phyloP scores from a whole-genome alignment of 1,284 basidiomycete species.

The Sporisorium graminicola region DNA sequence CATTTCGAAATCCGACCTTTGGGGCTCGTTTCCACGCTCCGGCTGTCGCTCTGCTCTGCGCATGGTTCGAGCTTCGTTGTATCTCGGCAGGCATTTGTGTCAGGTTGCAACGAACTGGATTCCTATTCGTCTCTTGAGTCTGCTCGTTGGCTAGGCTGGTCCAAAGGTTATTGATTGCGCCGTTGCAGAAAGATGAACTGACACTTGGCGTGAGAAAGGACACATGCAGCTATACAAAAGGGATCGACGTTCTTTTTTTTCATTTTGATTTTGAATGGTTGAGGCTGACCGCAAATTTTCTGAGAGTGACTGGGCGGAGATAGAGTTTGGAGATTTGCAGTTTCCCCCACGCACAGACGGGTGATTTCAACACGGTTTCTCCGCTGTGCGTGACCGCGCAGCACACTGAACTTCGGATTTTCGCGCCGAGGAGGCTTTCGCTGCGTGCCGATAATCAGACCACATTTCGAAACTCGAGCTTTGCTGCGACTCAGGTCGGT shows the following conservation, averaged over 20 bases:
- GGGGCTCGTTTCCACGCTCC: no score
- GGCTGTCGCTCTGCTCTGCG: background rate
- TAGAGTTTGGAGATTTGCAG: no score
- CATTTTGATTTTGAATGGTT: background rate
- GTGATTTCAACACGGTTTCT: background rate
- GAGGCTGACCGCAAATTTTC: no score
- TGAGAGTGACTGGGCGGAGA: no score
- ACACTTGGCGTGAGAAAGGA: no score
- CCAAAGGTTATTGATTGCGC: background rate
- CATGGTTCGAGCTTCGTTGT: background rate
- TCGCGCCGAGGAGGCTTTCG: background rate
- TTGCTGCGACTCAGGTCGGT: background rate
- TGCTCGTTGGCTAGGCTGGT: background rate
- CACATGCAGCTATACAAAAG: background rate
- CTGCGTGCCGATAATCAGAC: conserved; percentile 31
- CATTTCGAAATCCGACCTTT: background rate
- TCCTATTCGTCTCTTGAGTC: background rate
- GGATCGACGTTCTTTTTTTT: background rate
- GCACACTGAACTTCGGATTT: background rate
- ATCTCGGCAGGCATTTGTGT: background rate
- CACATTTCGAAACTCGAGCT: conserved; percentile 8
- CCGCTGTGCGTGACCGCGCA: background rate
- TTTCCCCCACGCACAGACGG: background rate
- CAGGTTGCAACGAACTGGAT: background rate
- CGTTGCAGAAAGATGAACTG: background rate